These are phyloP conservation scores for Colletotrichum sp. DNA, from an alignment of 2,329 filamentous ascomycete genomes.

Conservation along the genomic window DNA sequence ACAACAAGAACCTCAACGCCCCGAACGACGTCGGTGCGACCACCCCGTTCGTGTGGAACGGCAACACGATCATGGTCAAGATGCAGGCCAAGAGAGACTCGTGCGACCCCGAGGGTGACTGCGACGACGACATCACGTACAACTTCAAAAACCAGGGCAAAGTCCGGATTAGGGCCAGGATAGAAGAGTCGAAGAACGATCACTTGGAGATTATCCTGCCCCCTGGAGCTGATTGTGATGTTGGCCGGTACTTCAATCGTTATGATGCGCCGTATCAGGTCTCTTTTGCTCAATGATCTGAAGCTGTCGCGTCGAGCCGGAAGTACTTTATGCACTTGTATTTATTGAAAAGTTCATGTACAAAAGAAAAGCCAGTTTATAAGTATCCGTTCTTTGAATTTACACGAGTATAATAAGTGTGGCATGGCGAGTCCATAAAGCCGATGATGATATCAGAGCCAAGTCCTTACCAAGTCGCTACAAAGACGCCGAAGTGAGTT, in stretches of 20 bases:
- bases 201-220: not conserved
- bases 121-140: not conserved
- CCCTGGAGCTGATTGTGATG: not conserved
- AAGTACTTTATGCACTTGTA: not conserved
- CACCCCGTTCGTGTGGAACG: not conserved
- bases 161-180: not conserved
- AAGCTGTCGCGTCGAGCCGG: not conserved
- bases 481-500: not conserved
- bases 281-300: not conserved
- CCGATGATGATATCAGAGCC: not conserved
- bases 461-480: not conserved
- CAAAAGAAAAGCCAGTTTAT: not conserved
- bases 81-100: not conserved
- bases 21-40: not conserved
- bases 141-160: not conserved
- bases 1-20: not conserved
- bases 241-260: not conserved
- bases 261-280: not conserved
- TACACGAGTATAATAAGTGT: accelerated
- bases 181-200: not conserved
- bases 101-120: not conserved
- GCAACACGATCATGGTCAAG: not conserved
- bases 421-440: not conserved
- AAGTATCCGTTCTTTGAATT: accelerated
- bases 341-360: not conserved